These are phyloP conservation scores for Curvularia verruculosa DNA, from an alignment of 2,329 filamentous ascomycete species.

Conservation along the genomic window DNA sequence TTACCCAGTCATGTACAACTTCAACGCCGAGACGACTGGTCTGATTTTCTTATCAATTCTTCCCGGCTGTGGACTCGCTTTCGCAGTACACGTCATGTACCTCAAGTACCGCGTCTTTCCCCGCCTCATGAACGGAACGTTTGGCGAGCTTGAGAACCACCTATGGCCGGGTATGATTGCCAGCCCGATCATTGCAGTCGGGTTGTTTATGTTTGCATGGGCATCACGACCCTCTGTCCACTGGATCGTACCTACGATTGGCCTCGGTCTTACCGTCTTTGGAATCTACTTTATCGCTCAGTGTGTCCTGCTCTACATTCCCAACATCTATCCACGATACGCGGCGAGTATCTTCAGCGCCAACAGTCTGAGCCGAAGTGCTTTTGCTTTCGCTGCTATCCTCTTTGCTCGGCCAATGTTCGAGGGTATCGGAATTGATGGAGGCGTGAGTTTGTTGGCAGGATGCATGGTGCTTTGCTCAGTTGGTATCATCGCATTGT, in stretches of 20 bases:
- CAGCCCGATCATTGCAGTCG: conserved; percentile 64
- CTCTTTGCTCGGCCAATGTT: conserved; percentile 66
- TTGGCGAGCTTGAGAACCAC: conserved; percentile 72
- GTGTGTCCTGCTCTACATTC: conserved; percentile 65
- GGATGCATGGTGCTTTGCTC: conserved; percentile 51
- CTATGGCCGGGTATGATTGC: conserved; percentile 70
- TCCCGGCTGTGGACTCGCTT: conserved; percentile 71
- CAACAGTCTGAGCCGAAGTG: conserved; percentile 61
- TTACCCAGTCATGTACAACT: conserved; percentile 78
- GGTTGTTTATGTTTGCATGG: conserved; percentile 67
- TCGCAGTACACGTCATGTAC: conserved; percentile 71
- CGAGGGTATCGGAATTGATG: conserved; percentile 62
- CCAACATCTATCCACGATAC: conserved; percentile 64
- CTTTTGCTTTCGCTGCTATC: conserved; percentile 65
- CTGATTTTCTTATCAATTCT: conserved; percentile 85
- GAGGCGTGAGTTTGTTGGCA: conserved; percentile 64
- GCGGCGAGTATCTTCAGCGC: conserved; percentile 63
- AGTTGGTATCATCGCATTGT: conserved; percentile 64
- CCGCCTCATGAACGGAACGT: conserved; percentile 65
- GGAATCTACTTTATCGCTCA: conserved; percentile 52
- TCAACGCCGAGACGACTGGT: conserved; percentile 71
- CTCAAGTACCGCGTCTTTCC: conserved; percentile 74
- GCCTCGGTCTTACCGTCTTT: conserved; percentile 55
- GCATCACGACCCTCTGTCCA: conserved; percentile 66
- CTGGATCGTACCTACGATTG: conserved; percentile 63